These are phyloP conservation scores for Rhodocollybia butyracea DNA, from an alignment of 768 basidiomycete genomes.

Conservation along the genomic window DNA sequence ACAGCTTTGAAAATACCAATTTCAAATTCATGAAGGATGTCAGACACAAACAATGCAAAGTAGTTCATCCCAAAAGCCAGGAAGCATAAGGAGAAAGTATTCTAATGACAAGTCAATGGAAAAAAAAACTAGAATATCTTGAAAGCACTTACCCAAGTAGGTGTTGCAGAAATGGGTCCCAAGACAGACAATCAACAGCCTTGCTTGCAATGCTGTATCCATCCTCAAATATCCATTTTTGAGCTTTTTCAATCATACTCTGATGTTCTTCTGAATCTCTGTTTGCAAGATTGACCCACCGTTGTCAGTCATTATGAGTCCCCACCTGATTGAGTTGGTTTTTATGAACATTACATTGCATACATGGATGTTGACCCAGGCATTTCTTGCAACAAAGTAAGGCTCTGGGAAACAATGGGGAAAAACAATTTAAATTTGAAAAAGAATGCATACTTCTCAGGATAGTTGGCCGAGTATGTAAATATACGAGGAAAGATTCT, in stretches of 20 bases:
- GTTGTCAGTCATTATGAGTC: background rate
- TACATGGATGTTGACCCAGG: background rate
- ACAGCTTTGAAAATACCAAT: background rate
- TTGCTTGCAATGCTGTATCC: background rate
- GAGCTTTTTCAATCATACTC: background rate
- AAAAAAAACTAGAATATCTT: background rate
- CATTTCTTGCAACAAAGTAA: background rate
- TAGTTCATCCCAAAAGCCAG: background rate
- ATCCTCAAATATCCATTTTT: background rate
- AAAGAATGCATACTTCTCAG: slow-evolving; percentile 32
- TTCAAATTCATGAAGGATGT: background rate
- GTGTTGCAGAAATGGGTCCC: background rate
- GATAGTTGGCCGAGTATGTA: slow-evolving; percentile 38
- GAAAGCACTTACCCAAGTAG: background rate
- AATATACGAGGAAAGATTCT: slow-evolving; percentile 30
- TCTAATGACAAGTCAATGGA: background rate
- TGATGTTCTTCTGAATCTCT: background rate
- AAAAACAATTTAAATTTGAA: background rate
- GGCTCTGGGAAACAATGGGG: background rate
- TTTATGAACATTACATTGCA: background rate
- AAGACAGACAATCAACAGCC: background rate
- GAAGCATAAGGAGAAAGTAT: background rate
- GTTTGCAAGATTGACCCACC: background rate
- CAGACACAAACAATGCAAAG: background rate
- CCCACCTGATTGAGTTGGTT: background rate